Percentiles rank a stretch among this genome's conserved stretches.
These are phyloP conservation scores for Penicillium sp. DNA, from an alignment of 2,329 filamentous ascomycete genomes.

Conservation along the genomic window DNA sequence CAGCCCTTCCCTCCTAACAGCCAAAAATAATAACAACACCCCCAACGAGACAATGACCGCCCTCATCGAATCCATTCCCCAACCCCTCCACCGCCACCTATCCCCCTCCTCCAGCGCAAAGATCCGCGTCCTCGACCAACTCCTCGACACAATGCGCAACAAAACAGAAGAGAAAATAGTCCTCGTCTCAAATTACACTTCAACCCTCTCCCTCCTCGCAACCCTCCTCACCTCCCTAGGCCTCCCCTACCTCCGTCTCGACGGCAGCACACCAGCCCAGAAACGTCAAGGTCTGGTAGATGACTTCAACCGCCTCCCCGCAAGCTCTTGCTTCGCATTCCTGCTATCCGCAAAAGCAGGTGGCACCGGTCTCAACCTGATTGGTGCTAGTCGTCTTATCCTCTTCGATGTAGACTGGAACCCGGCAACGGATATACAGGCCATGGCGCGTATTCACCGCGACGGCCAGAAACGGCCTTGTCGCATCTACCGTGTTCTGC, in stretches of 20 bases:
- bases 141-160: constrained; percentile 60
- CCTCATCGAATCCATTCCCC: constrained; percentile 55
- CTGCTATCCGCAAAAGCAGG: constrained; percentile 71
- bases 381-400: constrained; percentile 66
- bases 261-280: constrained; percentile 62
- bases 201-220: constrained; percentile 66
- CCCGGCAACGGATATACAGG: constrained; percentile 68
- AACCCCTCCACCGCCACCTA: constrained; percentile 52
- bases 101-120: constrained; percentile 62
- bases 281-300: constrained; percentile 69
- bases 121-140: constrained; percentile 63
- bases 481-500: constrained; percentile 67
- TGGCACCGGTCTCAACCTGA: constrained; percentile 67
- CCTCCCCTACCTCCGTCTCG: constrained; percentile 64
- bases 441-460: constrained; percentile 71
- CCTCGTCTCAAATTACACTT: constrained; percentile 73
- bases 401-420: constrained; percentile 77
- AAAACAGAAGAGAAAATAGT: constrained; percentile 69
- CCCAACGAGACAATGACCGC: constrained; percentile 48
- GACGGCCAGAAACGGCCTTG: constrained; percentile 68
- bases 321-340: constrained; percentile 63
- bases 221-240: constrained; percentile 59
- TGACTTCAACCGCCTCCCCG: constrained; percentile 62
- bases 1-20: constrained; percentile 61
- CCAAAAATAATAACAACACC: constrained; percentile 49